Evolutionary conservation across 129 eudicot species (phyloP).

Genomic region (Logfia minima): DNA sequence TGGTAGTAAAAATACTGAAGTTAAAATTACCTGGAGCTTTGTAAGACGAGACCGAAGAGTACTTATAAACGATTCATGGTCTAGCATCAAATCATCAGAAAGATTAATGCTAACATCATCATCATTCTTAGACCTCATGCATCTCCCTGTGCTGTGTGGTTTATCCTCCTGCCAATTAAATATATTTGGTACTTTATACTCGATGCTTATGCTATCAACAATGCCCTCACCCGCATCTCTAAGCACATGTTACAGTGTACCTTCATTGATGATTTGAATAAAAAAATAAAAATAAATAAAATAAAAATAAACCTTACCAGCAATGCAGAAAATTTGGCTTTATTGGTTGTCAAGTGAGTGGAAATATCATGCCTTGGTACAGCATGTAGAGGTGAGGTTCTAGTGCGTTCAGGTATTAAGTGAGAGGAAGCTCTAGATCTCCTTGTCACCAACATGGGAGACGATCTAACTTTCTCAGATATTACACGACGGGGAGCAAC

Average conservation of each 20-base stretch:
- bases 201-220: too few relatives aligned
- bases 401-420: slow-evolving; percentile 19
- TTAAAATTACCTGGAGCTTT: slow-evolving; percentile 72
- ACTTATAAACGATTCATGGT: slow-evolving; percentile 63
- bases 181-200: too few relatives aligned
- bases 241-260: background rate
- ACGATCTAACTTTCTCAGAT: slow-evolving; percentile 26
- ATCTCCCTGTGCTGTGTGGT: slow-evolving; percentile 45
- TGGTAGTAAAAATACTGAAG: background rate
- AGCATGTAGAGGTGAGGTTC: slow-evolving; percentile 21
- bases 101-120: slow-evolving; percentile 15
- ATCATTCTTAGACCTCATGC: slow-evolving; percentile 37
- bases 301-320: slow-evolving; percentile 26
- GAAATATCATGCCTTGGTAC: slow-evolving; percentile 19
- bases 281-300: too few relatives aligned
- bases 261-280: background rate
- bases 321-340: slow-evolving; percentile 32
- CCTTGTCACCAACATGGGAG: slow-evolving; percentile 27
- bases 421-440: slow-evolving; percentile 31
- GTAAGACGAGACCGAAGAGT: slow-evolving; percentile 78
- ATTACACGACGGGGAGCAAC: slow-evolving; percentile 27
- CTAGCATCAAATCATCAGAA: slow-evolving; percentile 57
- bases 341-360: slow-evolving; percentile 14
- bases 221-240: background rate
- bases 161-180: slow-evolving; percentile 49